A percentile compares a stretch with the other conserved stretches of the same genome.
These are phyloP conservation scores for Piloderma croceum DNA, from an alignment of 768 basidiomycete species.

Conservation along the genomic window DNA sequence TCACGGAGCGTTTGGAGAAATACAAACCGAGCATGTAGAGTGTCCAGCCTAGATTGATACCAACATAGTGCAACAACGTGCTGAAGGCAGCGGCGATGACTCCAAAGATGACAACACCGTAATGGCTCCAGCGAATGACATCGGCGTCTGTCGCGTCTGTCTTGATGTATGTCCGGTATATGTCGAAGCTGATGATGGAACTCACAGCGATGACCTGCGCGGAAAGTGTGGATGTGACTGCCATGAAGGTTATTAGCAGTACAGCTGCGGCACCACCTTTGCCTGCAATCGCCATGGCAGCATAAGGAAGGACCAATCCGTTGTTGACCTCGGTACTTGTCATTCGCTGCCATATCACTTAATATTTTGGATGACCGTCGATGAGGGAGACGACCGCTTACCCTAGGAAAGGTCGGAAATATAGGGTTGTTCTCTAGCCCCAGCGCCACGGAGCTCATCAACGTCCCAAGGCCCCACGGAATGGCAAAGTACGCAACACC, in stretches of 20 bases:
- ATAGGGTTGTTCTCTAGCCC: constrained; percentile 20
- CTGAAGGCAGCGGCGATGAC: constrained; percentile 9
- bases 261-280: constrained; percentile 30
- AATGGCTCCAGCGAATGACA: constrained; percentile 9
- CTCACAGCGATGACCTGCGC: constrained; percentile 31
- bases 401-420: constrained; percentile 37
- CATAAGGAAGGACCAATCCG: constrained; percentile 28
- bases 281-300: constrained; percentile 28
- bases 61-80: too few relatives aligned
- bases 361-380: too few relatives aligned
- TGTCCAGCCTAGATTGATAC: too few relatives aligned
- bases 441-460: constrained; percentile 23
- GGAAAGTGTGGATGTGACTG: constrained; percentile 30
- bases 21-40: too few relatives aligned
- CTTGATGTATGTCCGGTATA: constrained; percentile 15
- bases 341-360: too few relatives aligned
- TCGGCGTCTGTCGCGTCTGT: constrained; percentile 11
- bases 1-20: too few relatives aligned
- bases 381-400: too few relatives aligned
- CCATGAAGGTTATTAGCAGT: constrained; percentile 31
- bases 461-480: constrained; percentile 29
- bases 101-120: constrained; percentile 10
- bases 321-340: constrained; percentile 12
- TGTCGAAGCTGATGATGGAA: constrained; percentile 17
- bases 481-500: constrained; percentile 34